phyloP scores from a whole-genome alignment of 768 basidiomycete species.

The Neoboletus magnificus region DNA sequence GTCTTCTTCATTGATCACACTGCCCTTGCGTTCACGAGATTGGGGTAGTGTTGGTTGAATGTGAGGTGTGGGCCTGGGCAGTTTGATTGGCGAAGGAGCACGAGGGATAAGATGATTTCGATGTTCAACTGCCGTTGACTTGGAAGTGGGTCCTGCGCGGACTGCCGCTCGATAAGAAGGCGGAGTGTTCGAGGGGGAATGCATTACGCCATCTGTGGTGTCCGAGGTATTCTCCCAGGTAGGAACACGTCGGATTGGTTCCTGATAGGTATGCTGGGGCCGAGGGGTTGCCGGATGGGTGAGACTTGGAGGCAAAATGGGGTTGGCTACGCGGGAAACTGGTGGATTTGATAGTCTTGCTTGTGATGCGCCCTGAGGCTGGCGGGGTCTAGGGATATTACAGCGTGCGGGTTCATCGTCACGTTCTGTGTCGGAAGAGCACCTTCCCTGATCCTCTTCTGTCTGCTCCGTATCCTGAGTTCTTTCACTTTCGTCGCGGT shows the following conservation, averaged over 20 bases:
- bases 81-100: constrained; percentile 31
- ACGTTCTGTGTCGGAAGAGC: constrained; percentile 20
- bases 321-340: constrained; percentile 16
- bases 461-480: constrained; percentile 18
- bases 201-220: constrained; percentile 31
- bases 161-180: constrained; percentile 49
- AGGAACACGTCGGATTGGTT: constrained; percentile 9
- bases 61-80: constrained; percentile 22
- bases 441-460: constrained; percentile 10
- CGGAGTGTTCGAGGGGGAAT: constrained; percentile 40
- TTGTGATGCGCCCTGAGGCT: constrained; percentile 7
- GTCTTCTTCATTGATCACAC: constrained; percentile 63
- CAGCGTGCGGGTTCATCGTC: constrained; percentile 16
- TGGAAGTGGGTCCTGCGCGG: constrained; percentile 24
- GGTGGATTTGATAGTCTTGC: constrained; percentile 7
- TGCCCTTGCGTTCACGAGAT: constrained; percentile 42
- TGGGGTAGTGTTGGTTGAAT: constrained; percentile 16
- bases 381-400: constrained; percentile 4
- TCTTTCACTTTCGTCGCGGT: constrained; percentile 28
- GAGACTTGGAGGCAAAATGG: constrained; percentile 28
- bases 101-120: constrained; percentile 14
- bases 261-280: constrained; percentile 19
- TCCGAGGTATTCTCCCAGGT: constrained; percentile 40
- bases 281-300: constrained; percentile 29
- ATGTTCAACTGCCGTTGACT: constrained; percentile 7